phyloP scores from a whole-genome alignment of 2,329 filamentous ascomycete species.

The Fonsecaea erecta region DNA sequence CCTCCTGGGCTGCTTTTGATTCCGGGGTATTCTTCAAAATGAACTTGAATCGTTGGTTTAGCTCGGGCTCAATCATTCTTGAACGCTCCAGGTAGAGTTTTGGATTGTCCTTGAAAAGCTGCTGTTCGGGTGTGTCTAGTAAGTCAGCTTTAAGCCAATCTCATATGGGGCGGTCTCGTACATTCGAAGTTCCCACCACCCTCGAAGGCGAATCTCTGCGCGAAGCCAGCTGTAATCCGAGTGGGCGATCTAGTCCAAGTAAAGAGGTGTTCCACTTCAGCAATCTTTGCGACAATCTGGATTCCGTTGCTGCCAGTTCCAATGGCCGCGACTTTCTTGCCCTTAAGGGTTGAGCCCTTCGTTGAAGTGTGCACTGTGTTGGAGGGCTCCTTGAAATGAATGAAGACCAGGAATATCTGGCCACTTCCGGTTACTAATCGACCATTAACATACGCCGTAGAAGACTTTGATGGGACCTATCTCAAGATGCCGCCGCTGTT shows the following conservation, averaged over 20 bases:
- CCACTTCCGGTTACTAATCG: conserved; percentile 55
- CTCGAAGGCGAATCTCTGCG: conserved; percentile 32
- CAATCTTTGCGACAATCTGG: conserved; percentile 46
- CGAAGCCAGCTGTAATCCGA: conserved; percentile 38
- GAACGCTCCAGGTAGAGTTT: too few relatives aligned
- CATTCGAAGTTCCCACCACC: conserved; percentile 39
- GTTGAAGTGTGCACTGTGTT: conserved; percentile 50
- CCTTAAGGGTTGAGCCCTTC: conserved; percentile 55
- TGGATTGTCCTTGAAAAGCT: too few relatives aligned
- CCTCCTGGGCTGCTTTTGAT: conserved; percentile 1
- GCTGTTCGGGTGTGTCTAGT: too few relatives aligned
- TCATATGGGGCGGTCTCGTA: conserved; percentile 39
- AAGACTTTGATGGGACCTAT: too few relatives aligned
- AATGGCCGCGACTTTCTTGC: conserved; percentile 60
- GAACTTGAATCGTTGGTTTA: conserved; percentile 37
- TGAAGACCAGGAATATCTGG: conserved; percentile 37
- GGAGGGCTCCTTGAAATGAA: conserved; percentile 40
- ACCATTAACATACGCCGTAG: too few relatives aligned
- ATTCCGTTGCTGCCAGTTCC: conserved; percentile 68
- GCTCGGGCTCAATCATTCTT: too few relatives aligned
- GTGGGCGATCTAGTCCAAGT: conserved; percentile 37
- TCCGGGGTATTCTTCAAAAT: conserved; percentile 9
- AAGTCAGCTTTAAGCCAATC: conserved; percentile 44
- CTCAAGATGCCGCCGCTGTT: too few relatives aligned
- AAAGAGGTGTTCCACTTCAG: conserved; percentile 33